Evolutionary conservation across 2,329 filamentous ascomycete species (phyloP).

Genomic region (Sphaerostilbella broomeana): DNA sequence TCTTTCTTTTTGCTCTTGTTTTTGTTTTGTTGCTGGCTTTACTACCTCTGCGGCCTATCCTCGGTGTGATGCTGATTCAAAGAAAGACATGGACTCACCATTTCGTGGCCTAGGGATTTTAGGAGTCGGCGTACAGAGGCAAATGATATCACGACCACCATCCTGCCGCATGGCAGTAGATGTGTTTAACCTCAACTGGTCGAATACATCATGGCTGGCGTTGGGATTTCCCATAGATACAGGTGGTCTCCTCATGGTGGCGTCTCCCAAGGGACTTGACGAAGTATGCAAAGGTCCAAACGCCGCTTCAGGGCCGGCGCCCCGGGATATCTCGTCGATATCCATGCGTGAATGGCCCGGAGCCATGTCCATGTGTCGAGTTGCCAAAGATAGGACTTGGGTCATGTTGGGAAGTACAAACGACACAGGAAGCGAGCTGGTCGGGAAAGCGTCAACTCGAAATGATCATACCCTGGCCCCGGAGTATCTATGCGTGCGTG

Average conservation of each 20-base stretch:
- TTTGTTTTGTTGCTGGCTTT: no score
- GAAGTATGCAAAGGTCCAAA: neutral
- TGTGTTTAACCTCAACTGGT: conserved; percentile 24
- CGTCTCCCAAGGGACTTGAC: neutral
- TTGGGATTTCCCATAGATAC: conserved; percentile 40
- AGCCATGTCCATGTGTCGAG: conserved; percentile 20
- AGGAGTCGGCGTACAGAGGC: conserved; percentile 49
- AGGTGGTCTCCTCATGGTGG: conserved; percentile 35
- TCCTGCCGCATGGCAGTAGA: conserved; percentile 25
- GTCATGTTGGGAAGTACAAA: conserved; percentile 16
- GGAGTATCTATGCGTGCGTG: neutral
- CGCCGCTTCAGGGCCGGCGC: neutral
- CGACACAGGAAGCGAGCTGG: neutral
- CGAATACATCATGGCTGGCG: conserved; percentile 31
- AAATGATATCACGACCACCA: conserved; percentile 40
- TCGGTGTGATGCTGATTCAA: neutral
- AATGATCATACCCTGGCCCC: neutral
- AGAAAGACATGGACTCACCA: conserved; percentile 36
- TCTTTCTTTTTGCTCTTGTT: no score
- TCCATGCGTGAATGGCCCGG: conserved; percentile 17
- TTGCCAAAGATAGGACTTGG: conserved; percentile 20
- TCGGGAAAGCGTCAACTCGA: neutral
- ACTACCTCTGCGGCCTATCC: no score
- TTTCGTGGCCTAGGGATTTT: conserved; percentile 55
- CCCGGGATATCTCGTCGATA: conserved; percentile 17